phyloP scores from a whole-genome alignment of 345 rosid species.

The Boechera retrofracta region DNA sequence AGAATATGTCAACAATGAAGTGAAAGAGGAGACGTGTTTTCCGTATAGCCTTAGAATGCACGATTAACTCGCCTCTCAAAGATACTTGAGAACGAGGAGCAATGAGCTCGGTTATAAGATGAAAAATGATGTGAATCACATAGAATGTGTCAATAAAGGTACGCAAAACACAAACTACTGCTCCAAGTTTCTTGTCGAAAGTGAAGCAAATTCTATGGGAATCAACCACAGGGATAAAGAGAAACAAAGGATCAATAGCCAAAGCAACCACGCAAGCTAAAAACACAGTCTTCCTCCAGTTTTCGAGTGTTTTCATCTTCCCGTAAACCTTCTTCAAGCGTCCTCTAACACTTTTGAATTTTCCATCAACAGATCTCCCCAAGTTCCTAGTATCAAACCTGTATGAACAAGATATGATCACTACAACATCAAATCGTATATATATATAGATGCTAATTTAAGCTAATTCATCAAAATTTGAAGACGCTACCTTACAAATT shows the following conservation, averaged over 20 bases:
- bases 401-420: slow-evolving; percentile 8
- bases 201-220: not conserved
- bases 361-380: not conserved
- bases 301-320: slow-evolving; percentile 44
- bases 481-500: not conserved
- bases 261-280: slow-evolving; percentile 21
- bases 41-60: not conserved
- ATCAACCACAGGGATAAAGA: slow-evolving; percentile 39
- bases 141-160: slow-evolving; percentile 29
- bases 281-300: slow-evolving; percentile 17
- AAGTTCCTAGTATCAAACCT: slow-evolving; percentile 46
- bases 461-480: not conserved
- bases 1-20: slow-evolving; percentile 22
- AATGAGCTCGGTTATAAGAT: slow-evolving; percentile 8
- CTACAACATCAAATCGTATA: not conserved
- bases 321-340: slow-evolving; percentile 43
- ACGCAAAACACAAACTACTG: slow-evolving; percentile 21
- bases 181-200: slow-evolving; percentile 23
- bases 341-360: slow-evolving; percentile 32
- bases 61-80: slow-evolving; percentile 6
- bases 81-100: slow-evolving; percentile 25
- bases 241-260: slow-evolving; percentile 41
- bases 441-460: too few species aligned
- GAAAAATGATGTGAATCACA: slow-evolving; percentile 25
- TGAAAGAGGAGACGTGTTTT: not conserved